Percentiles rank a stretch among this genome's conserved stretches.
These are phyloP conservation scores for Fraxinus floribunda DNA, from an alignment of 305 asterid species.

Conservation along the genomic window DNA sequence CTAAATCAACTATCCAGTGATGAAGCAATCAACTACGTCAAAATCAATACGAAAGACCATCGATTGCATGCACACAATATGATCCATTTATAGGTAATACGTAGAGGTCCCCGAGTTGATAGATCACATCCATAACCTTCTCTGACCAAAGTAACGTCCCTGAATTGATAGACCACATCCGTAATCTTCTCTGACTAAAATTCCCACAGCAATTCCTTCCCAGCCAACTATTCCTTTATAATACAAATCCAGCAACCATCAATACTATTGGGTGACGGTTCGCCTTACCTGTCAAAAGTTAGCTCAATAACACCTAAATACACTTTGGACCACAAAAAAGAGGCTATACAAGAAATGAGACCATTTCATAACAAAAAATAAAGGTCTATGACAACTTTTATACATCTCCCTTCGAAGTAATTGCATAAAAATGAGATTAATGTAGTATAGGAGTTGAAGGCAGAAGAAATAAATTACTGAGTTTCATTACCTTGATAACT, in stretches of 20 bases:
- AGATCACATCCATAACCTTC: no score
- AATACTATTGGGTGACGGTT: not conserved
- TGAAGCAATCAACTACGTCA: not conserved
- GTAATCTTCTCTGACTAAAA: not conserved
- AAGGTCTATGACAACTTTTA: slow-evolving; percentile 6
- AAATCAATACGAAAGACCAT: not conserved
- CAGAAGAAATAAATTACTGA: not conserved
- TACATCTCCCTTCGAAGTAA: slow-evolving; percentile 8
- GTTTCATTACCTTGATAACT: slow-evolving; percentile 52
- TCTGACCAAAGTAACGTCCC: no score
- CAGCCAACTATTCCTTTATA: not conserved
- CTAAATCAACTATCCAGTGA: not conserved
- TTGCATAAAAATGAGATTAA: not conserved
- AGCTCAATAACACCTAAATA: not conserved
- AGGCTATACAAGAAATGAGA: not conserved
- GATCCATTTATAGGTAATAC: not conserved
- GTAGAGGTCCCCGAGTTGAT: not conserved
- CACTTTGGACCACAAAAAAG: not conserved
- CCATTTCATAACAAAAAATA: slow-evolving; percentile 5
- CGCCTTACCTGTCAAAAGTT: not conserved
- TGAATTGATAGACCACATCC: not conserved
- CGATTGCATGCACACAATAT: not conserved
- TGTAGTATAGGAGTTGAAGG: not conserved
- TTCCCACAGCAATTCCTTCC: not conserved
- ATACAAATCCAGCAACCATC: not conserved